Percentiles rank a stretch among this genome's conserved stretches.
phyloP scores from a whole-genome alignment of 805 yeast genomes.

The Candida gorgasii region DNA sequence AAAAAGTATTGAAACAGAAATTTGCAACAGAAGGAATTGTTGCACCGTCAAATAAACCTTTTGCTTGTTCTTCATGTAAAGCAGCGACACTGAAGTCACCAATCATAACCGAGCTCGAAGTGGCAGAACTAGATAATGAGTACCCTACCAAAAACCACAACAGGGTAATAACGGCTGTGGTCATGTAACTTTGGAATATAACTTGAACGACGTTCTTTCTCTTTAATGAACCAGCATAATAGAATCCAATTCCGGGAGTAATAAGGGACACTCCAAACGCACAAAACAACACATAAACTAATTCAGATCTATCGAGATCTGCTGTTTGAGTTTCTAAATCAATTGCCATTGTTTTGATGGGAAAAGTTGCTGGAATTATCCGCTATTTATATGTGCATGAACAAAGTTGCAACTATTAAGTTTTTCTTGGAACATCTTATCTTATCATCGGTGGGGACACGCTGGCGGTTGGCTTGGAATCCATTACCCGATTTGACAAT shows the following conservation, averaged over 20 bases:
- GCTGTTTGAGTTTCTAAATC: conserved; percentile 34
- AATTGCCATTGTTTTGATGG: neutral
- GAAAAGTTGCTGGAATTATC: neutral
- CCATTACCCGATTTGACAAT: neutral
- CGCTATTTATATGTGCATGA: neutral
- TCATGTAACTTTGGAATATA: conserved; percentile 45
- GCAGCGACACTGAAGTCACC: conserved; percentile 45
- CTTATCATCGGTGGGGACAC: conserved; percentile 2
- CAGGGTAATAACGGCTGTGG: conserved; percentile 36
- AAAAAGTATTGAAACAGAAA: conserved; percentile 44
- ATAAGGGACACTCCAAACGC: conserved; percentile 50
- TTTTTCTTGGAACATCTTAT: conserved; percentile 2
- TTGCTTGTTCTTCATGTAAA: conserved; percentile 36
- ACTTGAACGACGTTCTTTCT: conserved; percentile 46
- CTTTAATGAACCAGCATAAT: conserved; percentile 44
- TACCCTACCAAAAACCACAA: conserved; percentile 50
- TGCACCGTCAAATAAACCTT: conserved; percentile 45
- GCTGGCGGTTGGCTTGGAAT: neutral
- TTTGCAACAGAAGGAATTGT: conserved; percentile 49
- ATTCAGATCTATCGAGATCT: conserved; percentile 43
- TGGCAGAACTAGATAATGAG: conserved; percentile 42
- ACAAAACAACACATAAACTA: conserved; percentile 50
- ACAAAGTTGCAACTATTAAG: too few relatives aligned
- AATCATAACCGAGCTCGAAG: conserved; percentile 24
- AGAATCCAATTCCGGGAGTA: conserved; percentile 48